Evolutionary conservation across 2,329 filamentous ascomycete species (phyloP), one percentile per base, ranked within the genome.

Genomic region (Exophiala sideris): DNA sequence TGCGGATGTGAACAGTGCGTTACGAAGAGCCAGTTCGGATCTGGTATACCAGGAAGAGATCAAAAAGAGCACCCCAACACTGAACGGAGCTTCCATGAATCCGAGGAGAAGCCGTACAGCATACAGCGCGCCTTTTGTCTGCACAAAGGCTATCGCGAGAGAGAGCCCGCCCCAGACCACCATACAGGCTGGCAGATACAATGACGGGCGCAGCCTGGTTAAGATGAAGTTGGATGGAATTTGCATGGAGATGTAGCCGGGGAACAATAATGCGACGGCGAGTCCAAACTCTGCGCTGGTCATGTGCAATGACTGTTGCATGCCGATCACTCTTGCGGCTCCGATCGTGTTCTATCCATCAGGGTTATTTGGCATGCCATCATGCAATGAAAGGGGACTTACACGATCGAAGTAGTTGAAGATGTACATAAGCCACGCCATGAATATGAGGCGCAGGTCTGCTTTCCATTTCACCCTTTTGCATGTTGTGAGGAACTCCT

Each of bases 231-330:
- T 78, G 33, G 73, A 76, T 2, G 75, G 75, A 2, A 81, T 69
- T 33, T 68, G 65, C 41, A 84, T 85, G 60, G 84, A 72, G 51
- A 85, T 78, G 67, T 85, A 85, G 10, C 82, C 82, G 12, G 84
- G 81, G 51, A 75, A 75, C 9, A 76, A 66, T 29, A 32, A 12
- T 44, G 21, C 35, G 7, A 38, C 14, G 5, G 35, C 35, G 35
- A 38, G 11, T 12, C 35, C 35, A 10, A 38, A 38, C 10, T 38
- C 11, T 38, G 35, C 7, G 11, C 11, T 38, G 35, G 35, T 38
- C 35, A 38, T 38, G 35, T 38, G 5, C 35, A 38, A 16, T 38
- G 35, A 38, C 10, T 38, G 35, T 38, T 38, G 35, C 35, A 38
- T 38, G 35, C 35, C 35, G 14, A 38, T 38, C 35, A 38, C 35